phyloP scores from a whole-genome alignment of 139 green algal species.

The Chlamydomonas asymmetrica region DNA sequence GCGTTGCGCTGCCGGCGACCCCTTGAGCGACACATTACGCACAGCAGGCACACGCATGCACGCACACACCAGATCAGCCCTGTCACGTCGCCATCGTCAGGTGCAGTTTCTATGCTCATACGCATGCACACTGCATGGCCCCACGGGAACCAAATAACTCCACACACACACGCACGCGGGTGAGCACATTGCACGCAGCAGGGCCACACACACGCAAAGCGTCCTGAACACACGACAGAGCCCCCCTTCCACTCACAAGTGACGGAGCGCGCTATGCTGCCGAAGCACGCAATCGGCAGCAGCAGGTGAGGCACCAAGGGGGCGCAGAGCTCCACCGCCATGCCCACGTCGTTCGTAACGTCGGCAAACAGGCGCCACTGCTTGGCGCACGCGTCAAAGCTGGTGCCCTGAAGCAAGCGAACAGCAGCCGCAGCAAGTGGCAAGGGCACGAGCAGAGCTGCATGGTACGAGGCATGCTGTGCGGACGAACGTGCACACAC shows the following conservation, averaged over 20 bases:
- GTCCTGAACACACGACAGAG: no score
- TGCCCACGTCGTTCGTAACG: constrained; percentile 57
- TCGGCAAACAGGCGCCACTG: constrained; percentile 82
- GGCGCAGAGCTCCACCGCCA: constrained; percentile 57
- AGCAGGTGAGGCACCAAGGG: constrained; percentile 54
- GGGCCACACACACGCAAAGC: no score
- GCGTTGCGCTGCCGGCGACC: constrained; percentile 74
- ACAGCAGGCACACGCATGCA: no score
- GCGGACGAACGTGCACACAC: no score
- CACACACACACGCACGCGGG: no score
- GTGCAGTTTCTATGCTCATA: no score
- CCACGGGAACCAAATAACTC: neutral
- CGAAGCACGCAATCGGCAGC: constrained; percentile 64
- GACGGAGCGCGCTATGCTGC: constrained; percentile 60
- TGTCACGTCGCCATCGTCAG: no score
- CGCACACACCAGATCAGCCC: neutral
- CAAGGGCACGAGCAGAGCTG: neutral
- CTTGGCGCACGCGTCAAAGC: constrained; percentile 62
- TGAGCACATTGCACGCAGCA: no score
- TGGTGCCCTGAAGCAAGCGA: constrained; percentile 17
- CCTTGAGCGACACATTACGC: no score
- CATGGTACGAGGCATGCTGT: no score
- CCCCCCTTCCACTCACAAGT: constrained; percentile 34
- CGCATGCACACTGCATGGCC: no score
- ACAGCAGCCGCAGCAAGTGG: neutral